phyloP scores from a whole-genome alignment of 2,329 filamentous ascomycete genomes.

The Xylaria sp. region DNA sequence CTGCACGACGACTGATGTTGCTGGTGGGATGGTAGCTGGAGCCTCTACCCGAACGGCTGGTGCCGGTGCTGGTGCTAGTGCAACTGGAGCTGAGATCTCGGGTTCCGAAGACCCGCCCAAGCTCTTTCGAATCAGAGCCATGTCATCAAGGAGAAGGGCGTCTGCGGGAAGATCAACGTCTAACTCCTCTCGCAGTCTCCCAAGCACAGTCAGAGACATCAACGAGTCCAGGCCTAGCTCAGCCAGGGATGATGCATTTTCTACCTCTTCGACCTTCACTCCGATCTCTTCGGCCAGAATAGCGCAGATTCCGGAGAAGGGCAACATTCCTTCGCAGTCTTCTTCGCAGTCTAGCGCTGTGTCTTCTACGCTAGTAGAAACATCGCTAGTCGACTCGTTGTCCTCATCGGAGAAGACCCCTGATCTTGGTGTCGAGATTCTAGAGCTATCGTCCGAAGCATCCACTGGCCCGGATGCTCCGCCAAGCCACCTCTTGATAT shows the following conservation, averaged over 20 bases:
- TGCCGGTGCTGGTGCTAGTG: neutral
- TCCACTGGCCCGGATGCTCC: neutral
- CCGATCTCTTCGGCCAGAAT: slow-evolving; percentile 25
- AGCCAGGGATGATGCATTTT: neutral
- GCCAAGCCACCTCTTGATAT: slow-evolving; percentile 12
- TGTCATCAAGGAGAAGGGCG: slow-evolving; percentile 10
- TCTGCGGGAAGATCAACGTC: slow-evolving; percentile 18
- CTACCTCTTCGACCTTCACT: slow-evolving; percentile 8
- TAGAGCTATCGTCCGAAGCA: neutral
- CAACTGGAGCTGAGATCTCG: neutral
- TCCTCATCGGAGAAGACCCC: neutral
- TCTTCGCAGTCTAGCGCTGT: neutral
- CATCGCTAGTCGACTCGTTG: neutral
- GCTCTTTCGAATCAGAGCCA: slow-evolving; percentile 1
- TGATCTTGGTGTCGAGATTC: neutral
- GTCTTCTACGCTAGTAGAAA: neutral
- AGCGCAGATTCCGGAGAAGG: neutral
- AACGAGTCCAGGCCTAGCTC: slow-evolving; percentile 20
- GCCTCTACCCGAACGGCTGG: neutral
- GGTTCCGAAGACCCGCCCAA: neutral
- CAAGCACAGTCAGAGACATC: slow-evolving; percentile 15
- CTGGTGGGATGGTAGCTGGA: slow-evolving; percentile 1
- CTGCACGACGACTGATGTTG: slow-evolving; percentile 25
- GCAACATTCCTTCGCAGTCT: neutral
- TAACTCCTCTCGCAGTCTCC: slow-evolving; percentile 20